Percentiles rank a stretch among this genome's conserved stretches.
Conservation (phyloP, 1,284 basidiomycete species). For the Boletus calvinii region DNA sequence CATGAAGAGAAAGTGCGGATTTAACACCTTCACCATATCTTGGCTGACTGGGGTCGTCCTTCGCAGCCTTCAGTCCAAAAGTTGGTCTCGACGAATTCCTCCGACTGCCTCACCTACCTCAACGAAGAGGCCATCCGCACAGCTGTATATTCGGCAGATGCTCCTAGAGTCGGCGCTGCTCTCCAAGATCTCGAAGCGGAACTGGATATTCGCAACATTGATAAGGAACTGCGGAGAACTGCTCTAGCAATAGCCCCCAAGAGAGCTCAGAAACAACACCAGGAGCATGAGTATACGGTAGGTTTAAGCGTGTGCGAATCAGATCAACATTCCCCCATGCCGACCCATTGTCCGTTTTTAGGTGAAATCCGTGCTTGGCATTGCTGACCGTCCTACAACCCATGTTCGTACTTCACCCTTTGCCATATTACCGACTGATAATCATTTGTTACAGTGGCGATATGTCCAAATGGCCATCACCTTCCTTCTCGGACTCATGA, state of each 20-base stretch:
- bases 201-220: constrained; percentile 44
- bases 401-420: constrained; percentile 51
- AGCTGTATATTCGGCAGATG: constrained; percentile 52
- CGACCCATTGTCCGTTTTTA: constrained; percentile 31
- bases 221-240: constrained; percentile 44
- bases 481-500: constrained; percentile 71
- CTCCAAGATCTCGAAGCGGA: constrained; percentile 49
- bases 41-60: constrained; percentile 9
- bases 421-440: neutral
- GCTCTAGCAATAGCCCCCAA: constrained; percentile 42
- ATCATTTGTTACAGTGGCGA: constrained; percentile 66
- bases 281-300: constrained; percentile 52
- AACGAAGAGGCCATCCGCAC: constrained; percentile 64
- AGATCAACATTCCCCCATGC: neutral
- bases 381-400: constrained; percentile 66
- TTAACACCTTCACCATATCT: neutral
- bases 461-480: constrained; percentile 80
- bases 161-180: constrained; percentile 45
- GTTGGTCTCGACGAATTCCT: constrained; percentile 70
- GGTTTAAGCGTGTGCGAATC: neutral
- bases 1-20: constrained; percentile 83
- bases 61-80: constrained; percentile 87
- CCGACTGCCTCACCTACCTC: constrained; percentile 61
- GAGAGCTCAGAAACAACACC: constrained; percentile 45
- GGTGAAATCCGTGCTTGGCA: constrained; percentile 63